A percentile compares a stretch with the other conserved stretches of the same genome.
phyloP scores from a whole-genome alignment of 176 grass and related monocot species.

The Chrysopogon serrulatus region DNA sequence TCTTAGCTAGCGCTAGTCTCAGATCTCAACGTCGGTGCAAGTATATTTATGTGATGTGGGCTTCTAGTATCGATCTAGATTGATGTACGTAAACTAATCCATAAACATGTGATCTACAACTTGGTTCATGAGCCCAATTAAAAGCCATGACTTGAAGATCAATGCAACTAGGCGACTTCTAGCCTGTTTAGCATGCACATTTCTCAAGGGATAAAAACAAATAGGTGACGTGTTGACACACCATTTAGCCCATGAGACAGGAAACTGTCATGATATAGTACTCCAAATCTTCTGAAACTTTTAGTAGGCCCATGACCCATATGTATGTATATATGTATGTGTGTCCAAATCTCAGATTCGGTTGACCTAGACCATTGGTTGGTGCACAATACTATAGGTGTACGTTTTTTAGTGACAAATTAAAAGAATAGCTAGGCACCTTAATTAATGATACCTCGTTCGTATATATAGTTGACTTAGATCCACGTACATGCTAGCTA shows the following conservation, averaged over 20 bases:
- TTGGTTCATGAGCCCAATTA: slow-evolving; percentile 23
- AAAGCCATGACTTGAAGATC: slow-evolving; percentile 14
- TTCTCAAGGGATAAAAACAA: background rate
- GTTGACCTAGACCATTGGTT: background rate
- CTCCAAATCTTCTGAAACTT: too few species aligned
- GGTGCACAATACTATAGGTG: background rate
- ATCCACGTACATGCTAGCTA: background rate
- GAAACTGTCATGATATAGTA: background rate
- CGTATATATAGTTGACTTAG: background rate
- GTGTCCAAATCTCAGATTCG: background rate
- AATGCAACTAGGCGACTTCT: background rate
- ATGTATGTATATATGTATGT: too few species aligned
- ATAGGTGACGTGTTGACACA: background rate
- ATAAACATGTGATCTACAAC: background rate
- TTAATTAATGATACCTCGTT: background rate
- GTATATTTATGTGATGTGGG: background rate
- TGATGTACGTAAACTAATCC: background rate
- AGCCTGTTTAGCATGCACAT: background rate
- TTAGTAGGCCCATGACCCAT: too few species aligned
- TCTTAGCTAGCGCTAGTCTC: background rate
- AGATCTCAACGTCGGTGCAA: slow-evolving; percentile 24
- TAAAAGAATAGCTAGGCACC: background rate
- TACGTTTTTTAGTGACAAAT: background rate
- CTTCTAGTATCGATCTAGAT: slow-evolving; percentile 8
- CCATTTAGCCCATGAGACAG: background rate